phyloP scores from a whole-genome alignment of 2,329 filamentous ascomycete species.

The Arthrobotrys musiformis region DNA sequence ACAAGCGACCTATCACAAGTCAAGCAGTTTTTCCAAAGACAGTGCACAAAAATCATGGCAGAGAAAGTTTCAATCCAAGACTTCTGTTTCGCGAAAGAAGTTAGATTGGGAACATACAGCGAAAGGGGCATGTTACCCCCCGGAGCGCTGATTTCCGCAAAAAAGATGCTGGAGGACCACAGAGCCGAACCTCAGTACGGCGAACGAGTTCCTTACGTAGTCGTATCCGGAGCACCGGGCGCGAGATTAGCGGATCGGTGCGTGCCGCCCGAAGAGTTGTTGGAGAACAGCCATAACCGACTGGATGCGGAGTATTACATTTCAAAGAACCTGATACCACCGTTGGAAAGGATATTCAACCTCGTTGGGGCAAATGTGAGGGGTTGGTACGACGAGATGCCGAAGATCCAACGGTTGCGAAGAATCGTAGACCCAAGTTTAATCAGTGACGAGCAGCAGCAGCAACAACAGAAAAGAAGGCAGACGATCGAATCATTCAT shows the following conservation, averaged over 20 bases:
- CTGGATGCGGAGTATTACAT: conserved; percentile 98
- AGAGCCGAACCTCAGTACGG: conserved; percentile 92
- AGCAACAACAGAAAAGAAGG: conserved; percentile 63
- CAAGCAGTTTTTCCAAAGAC: conserved; percentile 87
- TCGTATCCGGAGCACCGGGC: conserved; percentile 86
- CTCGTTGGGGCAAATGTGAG: conserved; percentile 91
- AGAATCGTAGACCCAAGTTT: conserved; percentile 66
- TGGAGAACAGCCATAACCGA: conserved; percentile 79
- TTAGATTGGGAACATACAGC: conserved; percentile 87
- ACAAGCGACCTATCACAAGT: conserved; percentile 88
- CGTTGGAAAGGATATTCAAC: conserved; percentile 94
- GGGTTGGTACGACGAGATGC: conserved; percentile 96
- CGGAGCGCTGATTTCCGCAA: conserved; percentile 87
- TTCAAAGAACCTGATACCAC: conserved; percentile 91
- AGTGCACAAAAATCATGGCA: conserved; percentile 92
- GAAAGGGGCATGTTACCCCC: conserved; percentile 82
- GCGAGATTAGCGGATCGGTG: conserved; percentile 88
- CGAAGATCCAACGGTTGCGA: conserved; percentile 82
- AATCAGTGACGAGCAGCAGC: conserved; percentile 53
- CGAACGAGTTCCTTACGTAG: conserved; percentile 93
- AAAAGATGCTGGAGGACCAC: conserved; percentile 85
- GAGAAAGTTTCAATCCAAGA: conserved; percentile 90
- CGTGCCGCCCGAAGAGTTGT: conserved; percentile 83
- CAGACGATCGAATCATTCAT: conserved; percentile 94
- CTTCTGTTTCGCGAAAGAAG: conserved; percentile 94